Evolutionary conservation across 768 basidiomycete genomes (phyloP), one percentile per base, ranked within the genome.

Genomic region (Imleria badia): DNA sequence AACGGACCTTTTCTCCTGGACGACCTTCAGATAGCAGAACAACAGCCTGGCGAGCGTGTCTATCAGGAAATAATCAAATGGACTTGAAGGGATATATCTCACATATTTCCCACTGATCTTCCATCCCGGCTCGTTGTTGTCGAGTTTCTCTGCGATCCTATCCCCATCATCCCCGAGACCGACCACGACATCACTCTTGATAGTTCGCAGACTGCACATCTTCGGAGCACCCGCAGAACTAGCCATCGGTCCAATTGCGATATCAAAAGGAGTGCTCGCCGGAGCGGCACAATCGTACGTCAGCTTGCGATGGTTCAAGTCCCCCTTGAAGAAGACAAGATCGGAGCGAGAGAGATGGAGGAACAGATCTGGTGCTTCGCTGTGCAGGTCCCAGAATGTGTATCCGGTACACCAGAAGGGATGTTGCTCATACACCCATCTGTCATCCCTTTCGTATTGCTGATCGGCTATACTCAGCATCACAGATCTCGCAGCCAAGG

Each of bases 71-170:
- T 4, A 52, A 44, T 51, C 42, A 50, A 47, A 48, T 38, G 44
- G 33, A 38, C 17, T 11, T 26, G 22, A 41, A 49, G 33, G 22
- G 15, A 52, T 8, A 42, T 58, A 17, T 80, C 91, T 75, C 69
- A 94, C 93, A 66, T 94, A 95, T 91, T 95, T 94, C 44, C 94
- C 94, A 46, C 90, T 91, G 65, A 97, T 96, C 77, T 94, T 95
- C 95, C 95, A 98, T 46, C 95, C 95, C 17, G 89, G 84, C 66
- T 97, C 93, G 26, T 81, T 78, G 63, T 87, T 77, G 70, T 96
- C 91, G n/a, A 97, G 76, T 52, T 77, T 80, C 69, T 91, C 88
- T 3, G 91, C 91, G 35, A 84, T 72, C 42, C 75, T 75, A 59
- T 91, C 88, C 4, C 86, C 86, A 12, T 86, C 73, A 9, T 77